Evolutionary conservation across 2,329 filamentous ascomycete genomes (phyloP).

Genomic region (Fusarium begoniae): DNA sequence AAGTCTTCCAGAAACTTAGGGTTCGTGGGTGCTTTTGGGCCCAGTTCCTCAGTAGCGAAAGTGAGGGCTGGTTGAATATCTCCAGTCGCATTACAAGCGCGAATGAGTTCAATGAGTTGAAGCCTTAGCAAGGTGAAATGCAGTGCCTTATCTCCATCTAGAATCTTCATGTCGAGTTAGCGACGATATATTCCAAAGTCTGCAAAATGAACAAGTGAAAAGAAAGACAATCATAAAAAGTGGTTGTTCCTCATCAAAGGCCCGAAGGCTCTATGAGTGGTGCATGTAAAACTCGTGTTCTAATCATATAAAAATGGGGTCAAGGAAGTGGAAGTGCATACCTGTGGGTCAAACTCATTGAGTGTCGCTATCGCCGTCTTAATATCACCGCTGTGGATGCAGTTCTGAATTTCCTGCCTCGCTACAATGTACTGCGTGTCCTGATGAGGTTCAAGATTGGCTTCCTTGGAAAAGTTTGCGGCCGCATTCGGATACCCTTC

Average conservation of each 20-base stretch:
- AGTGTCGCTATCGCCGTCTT: constrained; percentile 85
- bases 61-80: constrained; percentile 83
- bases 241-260: constrained; percentile 90
- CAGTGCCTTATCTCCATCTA: constrained; percentile 82
- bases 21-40: constrained; percentile 84
- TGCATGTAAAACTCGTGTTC: constrained; percentile 93
- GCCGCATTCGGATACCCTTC: constrained; percentile 95
- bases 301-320: constrained; percentile 81
- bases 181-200: not conserved
- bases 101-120: constrained; percentile 93
- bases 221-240: constrained; percentile 53
- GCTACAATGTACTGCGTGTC: constrained; percentile 78
- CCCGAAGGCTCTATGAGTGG: constrained; percentile 95
- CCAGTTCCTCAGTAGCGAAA: constrained; percentile 88
- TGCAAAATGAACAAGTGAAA: not conserved
- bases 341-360: constrained; percentile 91
- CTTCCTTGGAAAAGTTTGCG: constrained; percentile 92
- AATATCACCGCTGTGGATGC: constrained; percentile 87
- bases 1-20: constrained; percentile 84
- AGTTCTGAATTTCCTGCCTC: constrained; percentile 83
- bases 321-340: constrained; percentile 59
- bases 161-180: constrained; percentile 68
- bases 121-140: constrained; percentile 91
- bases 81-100: constrained; percentile 73
- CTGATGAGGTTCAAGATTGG: constrained; percentile 81